Evolutionary conservation across 208 protist genomes (phyloP), one percentile per base, ranked within the genome.

Genomic region (Herpetomonas tarakana): DNA sequence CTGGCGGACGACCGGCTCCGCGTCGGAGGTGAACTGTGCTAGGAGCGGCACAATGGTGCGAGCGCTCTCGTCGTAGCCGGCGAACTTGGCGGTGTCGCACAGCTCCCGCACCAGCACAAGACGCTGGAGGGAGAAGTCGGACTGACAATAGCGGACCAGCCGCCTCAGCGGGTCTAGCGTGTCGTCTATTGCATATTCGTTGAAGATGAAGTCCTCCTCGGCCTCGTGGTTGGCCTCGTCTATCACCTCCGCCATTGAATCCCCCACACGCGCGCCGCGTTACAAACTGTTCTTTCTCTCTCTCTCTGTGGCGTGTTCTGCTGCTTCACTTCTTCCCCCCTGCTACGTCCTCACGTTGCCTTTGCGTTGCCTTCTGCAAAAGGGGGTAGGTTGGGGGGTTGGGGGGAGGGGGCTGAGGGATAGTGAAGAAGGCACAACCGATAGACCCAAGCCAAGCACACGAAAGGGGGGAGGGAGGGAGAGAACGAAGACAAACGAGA

Each of bases 181-280:
- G 74, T 97, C 93, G 59, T 97, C 93, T 63, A 97, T 94, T 41
- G 85, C 80, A 71, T 97, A 96, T 68, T 96, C 87, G 61, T 87
- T 94, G 77, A 93, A 97, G 55, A 96, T 92, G 54, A 92, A 95
- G 39, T 97, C 93, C 41, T 97, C 89, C 60, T 91, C 85, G 11
- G 54, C 72, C 51, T 89, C 81, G 28, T 76, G 75, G 39, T 54
- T 63, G 28, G 62, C 46, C 26, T 91, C 83, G 30, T 93, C 83
- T 12, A 88, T 49, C 21, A 88, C 60, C 19, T 69, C 44, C 30
- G 45, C 39, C 54, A 64, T 68, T 14, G 25, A 12, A 38, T 4
- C 26, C 22, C 4, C 24, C 1, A 22, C 50, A 38, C 12, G 30
- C 14, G 6, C 14, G 30, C 50, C 18, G 26, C 38, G 12, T n/a